A percentile compares a stretch with the other conserved stretches of the same genome.
Evolutionary conservation across 371 early-diverging fungal genomes (phyloP).

Genomic region (Nematocida sp.): DNA sequence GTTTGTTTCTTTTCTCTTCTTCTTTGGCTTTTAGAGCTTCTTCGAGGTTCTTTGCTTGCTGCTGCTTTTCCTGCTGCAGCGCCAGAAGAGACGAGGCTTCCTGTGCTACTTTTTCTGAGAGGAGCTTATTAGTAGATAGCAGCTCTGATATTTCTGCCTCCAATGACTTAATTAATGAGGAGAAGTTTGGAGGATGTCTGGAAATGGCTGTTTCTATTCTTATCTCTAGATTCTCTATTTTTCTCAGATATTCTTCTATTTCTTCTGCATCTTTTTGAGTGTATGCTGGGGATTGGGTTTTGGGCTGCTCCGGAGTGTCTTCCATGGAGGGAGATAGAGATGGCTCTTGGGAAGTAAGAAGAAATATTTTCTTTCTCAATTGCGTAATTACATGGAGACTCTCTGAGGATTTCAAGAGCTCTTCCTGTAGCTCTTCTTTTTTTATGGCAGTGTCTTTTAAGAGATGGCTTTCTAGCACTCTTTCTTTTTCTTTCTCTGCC

Average conservation of each 20-base stretch:
- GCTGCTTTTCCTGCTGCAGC: conserved; percentile 1
- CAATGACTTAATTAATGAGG: conserved; percentile 98
- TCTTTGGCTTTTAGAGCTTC: not conserved
- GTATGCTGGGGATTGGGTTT: not conserved
- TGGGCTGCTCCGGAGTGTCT: not conserved
- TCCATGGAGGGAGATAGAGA: not conserved
- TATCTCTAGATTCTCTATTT: conserved; percentile 96
- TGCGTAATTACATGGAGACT: conserved; percentile 13
- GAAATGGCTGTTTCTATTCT: conserved; percentile 91
- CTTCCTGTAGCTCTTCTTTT: not conserved
- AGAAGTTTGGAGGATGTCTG: conserved; percentile 91
- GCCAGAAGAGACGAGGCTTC: not conserved
- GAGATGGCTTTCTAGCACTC: conserved; percentile 4
- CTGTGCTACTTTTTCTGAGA: conserved; percentile 21
- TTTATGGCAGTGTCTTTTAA: not conserved
- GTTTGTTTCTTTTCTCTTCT: conserved; percentile 12
- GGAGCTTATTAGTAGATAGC: not conserved
- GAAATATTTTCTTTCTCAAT: conserved; percentile 9
- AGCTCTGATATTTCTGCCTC: conserved; percentile 74
- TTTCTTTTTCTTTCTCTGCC: conserved; percentile 18
- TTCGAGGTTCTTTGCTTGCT: not conserved
- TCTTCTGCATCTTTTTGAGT: not conserved
- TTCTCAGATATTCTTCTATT: conserved; percentile 84
- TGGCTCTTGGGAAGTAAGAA: not conserved
- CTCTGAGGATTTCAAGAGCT: conserved; percentile 5